Base-by-base conservation (phyloP, 306 rosid genomes). In the Trichosanthes truncata region DNA sequence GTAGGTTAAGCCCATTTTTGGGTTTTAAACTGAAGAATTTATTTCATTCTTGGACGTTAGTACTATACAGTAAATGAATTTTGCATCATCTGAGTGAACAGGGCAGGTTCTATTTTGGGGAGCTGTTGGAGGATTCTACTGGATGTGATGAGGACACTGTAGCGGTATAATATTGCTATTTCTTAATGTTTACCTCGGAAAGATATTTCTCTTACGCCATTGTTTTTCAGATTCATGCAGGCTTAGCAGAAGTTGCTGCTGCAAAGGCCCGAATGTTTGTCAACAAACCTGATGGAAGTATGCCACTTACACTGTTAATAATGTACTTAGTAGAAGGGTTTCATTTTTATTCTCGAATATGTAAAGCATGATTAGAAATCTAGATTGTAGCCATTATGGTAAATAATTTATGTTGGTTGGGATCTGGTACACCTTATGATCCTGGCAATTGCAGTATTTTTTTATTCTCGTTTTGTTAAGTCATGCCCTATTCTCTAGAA, bases 271-370 rank as follows among this genome's bases (percentile, higher is more conserved):
- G 97, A 79, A 95, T 95, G 97, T 95, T 95, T 87, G 81, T 91
- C 65, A 92, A 95, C 96, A 93, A 95, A 89, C 99, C 99, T 48
- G 99, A 95, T 86, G 99, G 99, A 93, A 95, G 97, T 95, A 90
- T 71, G 86, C 83, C 84, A 67, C 67, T 38, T 62, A 21, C 56
- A 53, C 76, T 52, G 26, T 51, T 83, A 59, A 36, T 74, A 61
- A 46, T 59, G 26, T 46, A 23, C 33, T 46, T 72, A n/a, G 26
- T 72, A n/a, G 26, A 21, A 25, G 29, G 76, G 25, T 0, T 11
- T 12, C 10, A 1, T 41, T 40, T 69, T 43, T 13, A 63, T 69
- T 69, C 25, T 40, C 35, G 21, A 69, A 20, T 41, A n/a, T 43
- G 76, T n/a, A 23, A 69, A 69, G 55, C 21, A 69, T 66, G 71